Evolutionary conservation across 192 early-diverging fungal genomes (phyloP).

Genomic region (Backusella tarrabulga): DNA sequence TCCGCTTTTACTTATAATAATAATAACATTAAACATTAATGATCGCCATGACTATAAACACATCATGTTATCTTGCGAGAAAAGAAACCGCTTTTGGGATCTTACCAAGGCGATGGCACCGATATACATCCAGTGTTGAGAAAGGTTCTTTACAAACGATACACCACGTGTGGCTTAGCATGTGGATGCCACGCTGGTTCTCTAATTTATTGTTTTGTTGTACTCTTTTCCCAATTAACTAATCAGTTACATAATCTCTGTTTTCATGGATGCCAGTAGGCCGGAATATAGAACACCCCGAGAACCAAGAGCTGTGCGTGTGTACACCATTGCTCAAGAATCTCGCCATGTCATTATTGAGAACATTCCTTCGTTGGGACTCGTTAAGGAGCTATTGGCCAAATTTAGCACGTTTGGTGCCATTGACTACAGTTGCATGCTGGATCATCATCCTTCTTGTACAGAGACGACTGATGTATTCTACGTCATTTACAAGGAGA

Average conservation of each 20-base stretch:
- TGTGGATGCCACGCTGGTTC: too few species aligned
- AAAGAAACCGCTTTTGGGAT: too few species aligned
- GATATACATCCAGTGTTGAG: too few species aligned
- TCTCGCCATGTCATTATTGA: conserved; percentile 33
- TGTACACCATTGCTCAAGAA: conserved; percentile 37
- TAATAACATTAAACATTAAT: too few species aligned
- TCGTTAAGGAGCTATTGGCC: conserved; percentile 17
- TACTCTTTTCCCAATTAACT: neutral
- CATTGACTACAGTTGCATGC: conserved; percentile 6
- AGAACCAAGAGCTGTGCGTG: conserved; percentile 16
- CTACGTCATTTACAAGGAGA: conserved; percentile 23
- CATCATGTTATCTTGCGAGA: too few species aligned
- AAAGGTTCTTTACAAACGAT: too few species aligned
- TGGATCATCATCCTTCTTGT: conserved; percentile 24
- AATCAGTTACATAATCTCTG: neutral
- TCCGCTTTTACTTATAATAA: neutral
- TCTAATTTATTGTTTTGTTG: neutral
- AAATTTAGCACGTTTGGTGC: conserved; percentile 14
- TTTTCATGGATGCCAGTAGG: neutral
- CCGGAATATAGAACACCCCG: conserved; percentile 23
- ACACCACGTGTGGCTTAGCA: neutral
- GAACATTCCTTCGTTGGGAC: conserved; percentile 26
- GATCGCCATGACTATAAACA: too few species aligned
- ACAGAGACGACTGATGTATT: conserved; percentile 33
- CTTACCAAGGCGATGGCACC: too few species aligned